phyloP scores from a whole-genome alignment of 768 basidiomycete species.

The Russula vinacea region DNA sequence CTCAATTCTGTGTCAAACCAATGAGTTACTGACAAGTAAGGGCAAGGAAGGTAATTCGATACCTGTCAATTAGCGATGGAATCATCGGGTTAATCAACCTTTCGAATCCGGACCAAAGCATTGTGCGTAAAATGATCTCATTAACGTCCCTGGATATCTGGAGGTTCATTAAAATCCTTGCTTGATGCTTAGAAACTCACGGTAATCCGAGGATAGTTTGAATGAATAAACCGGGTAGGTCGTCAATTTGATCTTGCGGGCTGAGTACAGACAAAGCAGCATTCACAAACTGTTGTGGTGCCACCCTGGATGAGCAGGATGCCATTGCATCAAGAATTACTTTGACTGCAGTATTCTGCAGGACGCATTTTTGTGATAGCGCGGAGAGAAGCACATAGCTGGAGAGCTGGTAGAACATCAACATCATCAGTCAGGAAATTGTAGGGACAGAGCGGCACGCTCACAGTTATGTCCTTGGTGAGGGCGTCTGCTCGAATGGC shows the following conservation, averaged over 20 bases:
- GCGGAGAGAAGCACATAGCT: conserved; percentile 70
- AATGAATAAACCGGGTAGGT: conserved; percentile 35
- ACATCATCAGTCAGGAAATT: background rate
- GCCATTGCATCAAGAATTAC: conserved; percentile 56
- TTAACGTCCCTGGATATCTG: conserved; percentile 43
- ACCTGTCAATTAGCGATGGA: conserved; percentile 41
- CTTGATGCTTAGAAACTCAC: conserved; percentile 4
- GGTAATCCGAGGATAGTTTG: conserved; percentile 12
- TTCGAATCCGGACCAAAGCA: conserved; percentile 51
- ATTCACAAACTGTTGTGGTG: conserved; percentile 58
- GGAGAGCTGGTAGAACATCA: conserved; percentile 50
- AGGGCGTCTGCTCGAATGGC: conserved; percentile 11
- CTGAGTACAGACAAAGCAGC: conserved; percentile 63
- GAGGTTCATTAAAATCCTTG: background rate
- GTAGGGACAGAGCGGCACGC: conserved; percentile 29
- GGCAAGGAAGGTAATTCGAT: background rate
- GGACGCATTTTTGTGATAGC: conserved; percentile 60
- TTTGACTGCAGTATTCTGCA: conserved; percentile 58
- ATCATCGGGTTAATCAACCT: conserved; percentile 57
- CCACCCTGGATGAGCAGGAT: conserved; percentile 47
- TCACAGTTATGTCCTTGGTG: conserved; percentile 54
- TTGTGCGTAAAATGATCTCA: conserved; percentile 45
- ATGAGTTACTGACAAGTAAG: conserved; percentile 1
- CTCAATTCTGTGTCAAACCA: conserved; percentile 6
- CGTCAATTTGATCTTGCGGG: conserved; percentile 54